phyloP scores from a whole-genome alignment of 441 rosid genomes.

The Populus hybrid region DNA sequence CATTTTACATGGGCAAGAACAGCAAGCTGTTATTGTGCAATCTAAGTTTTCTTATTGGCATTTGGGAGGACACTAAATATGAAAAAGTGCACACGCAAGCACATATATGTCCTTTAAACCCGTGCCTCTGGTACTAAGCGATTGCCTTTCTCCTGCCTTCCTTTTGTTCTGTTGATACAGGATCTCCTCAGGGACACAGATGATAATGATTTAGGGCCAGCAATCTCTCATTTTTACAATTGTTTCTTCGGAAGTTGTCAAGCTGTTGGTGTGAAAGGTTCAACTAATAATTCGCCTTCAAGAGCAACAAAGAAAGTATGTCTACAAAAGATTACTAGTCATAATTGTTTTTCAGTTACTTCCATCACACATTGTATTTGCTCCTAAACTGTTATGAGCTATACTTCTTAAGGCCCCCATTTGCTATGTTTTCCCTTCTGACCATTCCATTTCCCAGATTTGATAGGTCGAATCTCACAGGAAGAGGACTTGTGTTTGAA shows the following conservation, averaged over 20 bases:
- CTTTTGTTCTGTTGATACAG: conserved; percentile 36
- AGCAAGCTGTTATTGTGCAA: too few relatives aligned
- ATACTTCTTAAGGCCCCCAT: not conserved
- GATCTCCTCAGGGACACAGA: conserved; percentile 76
- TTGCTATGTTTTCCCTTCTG: not conserved
- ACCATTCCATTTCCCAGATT: not conserved
- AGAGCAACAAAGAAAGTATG: conserved; percentile 77
- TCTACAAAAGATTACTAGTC: conserved; percentile 15
- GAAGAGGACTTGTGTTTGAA: not conserved
- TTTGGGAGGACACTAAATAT: not conserved
- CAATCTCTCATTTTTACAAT: conserved; percentile 78
- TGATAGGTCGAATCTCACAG: not conserved
- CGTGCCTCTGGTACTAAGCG: not conserved
- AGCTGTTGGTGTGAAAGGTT: conserved; percentile 45
- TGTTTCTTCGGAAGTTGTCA: conserved; percentile 85
- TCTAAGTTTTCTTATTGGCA: too few relatives aligned
- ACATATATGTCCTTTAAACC: not conserved
- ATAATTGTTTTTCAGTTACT: not conserved
- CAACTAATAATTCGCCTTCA: conserved; percentile 37
- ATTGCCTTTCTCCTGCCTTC: not conserved
- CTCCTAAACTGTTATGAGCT: not conserved
- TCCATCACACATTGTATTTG: not conserved
- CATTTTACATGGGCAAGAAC: too few relatives aligned
- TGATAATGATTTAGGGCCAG: conserved; percentile 78
- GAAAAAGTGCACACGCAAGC: not conserved